Conservation (phyloP, 2,329 filamentous ascomycete species). For the Huntiella decipiens region DNA sequence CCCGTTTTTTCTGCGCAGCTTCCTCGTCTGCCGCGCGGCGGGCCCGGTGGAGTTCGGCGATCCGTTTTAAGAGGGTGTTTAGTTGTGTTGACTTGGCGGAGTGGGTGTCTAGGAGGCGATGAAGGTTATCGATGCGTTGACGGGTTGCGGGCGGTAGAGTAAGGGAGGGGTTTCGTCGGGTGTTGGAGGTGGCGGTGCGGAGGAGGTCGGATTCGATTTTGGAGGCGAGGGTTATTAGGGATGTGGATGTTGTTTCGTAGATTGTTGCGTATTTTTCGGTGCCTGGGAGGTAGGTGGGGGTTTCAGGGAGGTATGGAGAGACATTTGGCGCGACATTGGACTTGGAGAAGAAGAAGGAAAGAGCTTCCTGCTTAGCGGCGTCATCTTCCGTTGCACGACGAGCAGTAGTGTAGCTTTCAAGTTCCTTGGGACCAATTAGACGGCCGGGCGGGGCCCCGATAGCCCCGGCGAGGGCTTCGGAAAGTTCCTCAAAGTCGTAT, state of each 20-base stretch:
- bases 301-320: neutral
- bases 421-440: conserved; percentile 9
- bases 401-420: conserved; percentile 3
- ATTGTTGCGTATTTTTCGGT: conserved; percentile 12
- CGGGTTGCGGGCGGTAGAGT: conserved; percentile 6
- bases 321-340: neutral
- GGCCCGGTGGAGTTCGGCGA: conserved; percentile 29
- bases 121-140: conserved; percentile 9
- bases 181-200: conserved; percentile 13
- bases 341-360: conserved; percentile 10
- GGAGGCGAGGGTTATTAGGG: conserved; percentile 16
- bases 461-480: conserved; percentile 12
- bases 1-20: conserved; percentile 27
- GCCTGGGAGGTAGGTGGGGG: neutral
- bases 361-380: conserved; percentile 7
- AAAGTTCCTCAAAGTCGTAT: conserved; percentile 10
- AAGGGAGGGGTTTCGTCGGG: conserved; percentile 5
- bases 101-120: conserved; percentile 9
- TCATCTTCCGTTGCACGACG: conserved; percentile 7
- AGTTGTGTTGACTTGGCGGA: conserved; percentile 13
- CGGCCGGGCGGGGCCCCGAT: conserved; percentile 17
- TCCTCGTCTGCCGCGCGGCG: conserved; percentile 15
- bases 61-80: conserved; percentile 20
- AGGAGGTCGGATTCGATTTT: conserved; percentile 19
- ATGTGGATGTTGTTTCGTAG: conserved; percentile 5